Percentiles rank a stretch among this genome's conserved stretches.
Evolutionary conservation across 441 rosid species (phyloP).

Genomic region (Populus hybrid): DNA sequence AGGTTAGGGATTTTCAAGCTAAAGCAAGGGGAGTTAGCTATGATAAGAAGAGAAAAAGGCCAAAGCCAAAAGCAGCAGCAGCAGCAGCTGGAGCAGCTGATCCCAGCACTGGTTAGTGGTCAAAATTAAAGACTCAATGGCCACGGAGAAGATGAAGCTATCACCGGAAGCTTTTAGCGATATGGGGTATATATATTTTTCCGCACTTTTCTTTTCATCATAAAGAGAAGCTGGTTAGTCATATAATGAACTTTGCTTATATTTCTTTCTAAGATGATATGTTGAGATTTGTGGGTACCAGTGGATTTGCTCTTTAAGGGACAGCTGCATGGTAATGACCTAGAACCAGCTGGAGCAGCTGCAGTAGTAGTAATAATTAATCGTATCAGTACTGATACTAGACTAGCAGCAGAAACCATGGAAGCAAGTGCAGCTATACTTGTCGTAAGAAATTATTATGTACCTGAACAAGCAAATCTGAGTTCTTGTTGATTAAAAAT

Average conservation of each 20-base stretch:
- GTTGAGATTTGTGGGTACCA: slow-evolving; percentile 26
- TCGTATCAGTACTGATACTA: neutral
- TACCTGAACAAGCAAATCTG: neutral
- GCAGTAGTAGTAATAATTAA: slow-evolving; percentile 4
- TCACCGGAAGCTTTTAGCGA: slow-evolving; percentile 3
- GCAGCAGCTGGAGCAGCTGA: slow-evolving; percentile 23
- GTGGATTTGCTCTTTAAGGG: slow-evolving; percentile 17
- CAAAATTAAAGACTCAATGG: neutral
- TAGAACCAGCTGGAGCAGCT: neutral
- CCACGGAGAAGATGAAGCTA: neutral
- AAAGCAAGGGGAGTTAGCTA: slow-evolving; percentile 83
- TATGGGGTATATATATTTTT: slow-evolving; percentile 1
- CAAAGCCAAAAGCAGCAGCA: slow-evolving; percentile 38
- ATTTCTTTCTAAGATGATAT: slow-evolving; percentile 12
- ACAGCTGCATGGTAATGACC: slow-evolving; percentile 16
- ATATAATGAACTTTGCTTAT: slow-evolving; percentile 15
- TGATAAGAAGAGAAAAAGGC: slow-evolving; percentile 73
- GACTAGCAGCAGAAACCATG: slow-evolving; percentile 6
- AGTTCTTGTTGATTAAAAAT: neutral
- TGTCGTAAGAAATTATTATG: neutral
- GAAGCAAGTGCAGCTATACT: neutral
- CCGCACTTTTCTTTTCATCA: neutral
- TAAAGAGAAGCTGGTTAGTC: neutral
- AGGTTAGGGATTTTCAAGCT: slow-evolving; percentile 79
- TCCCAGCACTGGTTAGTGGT: slow-evolving; percentile 32